Conservation (phyloP, 2,329 filamentous ascomycete genomes). For the Alternaria incomplexa region DNA sequence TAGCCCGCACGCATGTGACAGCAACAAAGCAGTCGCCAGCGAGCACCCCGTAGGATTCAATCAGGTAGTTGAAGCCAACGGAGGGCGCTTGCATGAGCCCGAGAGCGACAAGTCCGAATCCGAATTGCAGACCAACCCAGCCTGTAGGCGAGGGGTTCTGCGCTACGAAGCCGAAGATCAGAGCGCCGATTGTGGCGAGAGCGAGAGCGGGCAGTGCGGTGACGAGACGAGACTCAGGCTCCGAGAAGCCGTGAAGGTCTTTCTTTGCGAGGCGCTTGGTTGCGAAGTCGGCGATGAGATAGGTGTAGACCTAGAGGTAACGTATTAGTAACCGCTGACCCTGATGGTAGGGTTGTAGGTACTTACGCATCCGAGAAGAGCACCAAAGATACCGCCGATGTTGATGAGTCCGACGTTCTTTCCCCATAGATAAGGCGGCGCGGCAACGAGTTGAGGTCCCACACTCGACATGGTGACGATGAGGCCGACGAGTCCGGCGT, state of each 20-base stretch:
- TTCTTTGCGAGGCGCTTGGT: constrained; percentile 47
- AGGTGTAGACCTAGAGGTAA: constrained; percentile 36
- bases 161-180: constrained; percentile 50
- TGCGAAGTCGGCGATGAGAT: constrained; percentile 46
- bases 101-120: constrained; percentile 49
- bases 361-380: constrained; percentile 42
- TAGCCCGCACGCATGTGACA: constrained; percentile 56
- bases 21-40: constrained; percentile 62
- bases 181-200: constrained; percentile 47
- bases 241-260: constrained; percentile 45
- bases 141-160: constrained; percentile 43
- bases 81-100: constrained; percentile 52
- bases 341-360: neutral
- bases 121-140: constrained; percentile 51
- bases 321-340: neutral
- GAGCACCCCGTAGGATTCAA: constrained; percentile 57
- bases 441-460: constrained; percentile 45
- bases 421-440: constrained; percentile 52
- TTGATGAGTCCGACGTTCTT: constrained; percentile 48
- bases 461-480: constrained; percentile 49
- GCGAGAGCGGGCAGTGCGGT: constrained; percentile 48
- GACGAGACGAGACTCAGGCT: constrained; percentile 50
- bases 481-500: constrained; percentile 51
- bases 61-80: constrained; percentile 56
- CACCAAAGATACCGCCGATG: constrained; percentile 47